Evolutionary conservation across 495 filamentous ascomycete genomes (phyloP).

Genomic region (Lophiostoma macrostomum): DNA sequence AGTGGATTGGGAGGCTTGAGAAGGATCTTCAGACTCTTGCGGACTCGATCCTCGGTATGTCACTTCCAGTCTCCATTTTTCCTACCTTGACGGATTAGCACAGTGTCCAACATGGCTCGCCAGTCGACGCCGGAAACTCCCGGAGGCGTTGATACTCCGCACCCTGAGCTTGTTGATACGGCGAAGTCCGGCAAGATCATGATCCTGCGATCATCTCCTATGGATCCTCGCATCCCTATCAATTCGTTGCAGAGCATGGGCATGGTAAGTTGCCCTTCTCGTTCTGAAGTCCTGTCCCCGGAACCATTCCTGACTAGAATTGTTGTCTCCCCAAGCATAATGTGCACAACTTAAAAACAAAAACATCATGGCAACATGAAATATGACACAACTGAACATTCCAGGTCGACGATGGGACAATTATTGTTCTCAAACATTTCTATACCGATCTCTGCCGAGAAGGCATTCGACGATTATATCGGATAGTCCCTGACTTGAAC

Average conservation of each 20-base stretch:
- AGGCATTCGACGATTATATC: constrained; percentile 13
- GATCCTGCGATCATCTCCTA: constrained; percentile 8
- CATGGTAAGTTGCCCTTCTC: too few species aligned
- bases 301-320: too few species aligned
- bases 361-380: too few species aligned
- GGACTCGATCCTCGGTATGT: constrained; percentile 17
- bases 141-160: not conserved
- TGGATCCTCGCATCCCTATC: constrained; percentile 16
- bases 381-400: too few species aligned
- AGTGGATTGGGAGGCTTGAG: constrained; percentile 17
- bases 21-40: constrained; percentile 7
- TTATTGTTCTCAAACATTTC: constrained; percentile 25
- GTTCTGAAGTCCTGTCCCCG: too few species aligned
- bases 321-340: too few species aligned
- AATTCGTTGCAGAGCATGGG: not conserved
- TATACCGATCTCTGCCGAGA: constrained; percentile 16
- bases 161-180: not conserved
- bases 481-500: constrained; percentile 19
- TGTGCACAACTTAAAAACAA: too few species aligned
- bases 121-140: constrained; percentile 2
- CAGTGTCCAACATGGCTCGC: constrained; percentile 6
- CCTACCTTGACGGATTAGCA: not conserved
- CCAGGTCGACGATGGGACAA: constrained; percentile 17
- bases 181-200: constrained; percentile 1
- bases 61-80: not conserved